Conservation (phyloP, 352 stramenopile genomes). For the Pythium scleroteichum region DNA sequence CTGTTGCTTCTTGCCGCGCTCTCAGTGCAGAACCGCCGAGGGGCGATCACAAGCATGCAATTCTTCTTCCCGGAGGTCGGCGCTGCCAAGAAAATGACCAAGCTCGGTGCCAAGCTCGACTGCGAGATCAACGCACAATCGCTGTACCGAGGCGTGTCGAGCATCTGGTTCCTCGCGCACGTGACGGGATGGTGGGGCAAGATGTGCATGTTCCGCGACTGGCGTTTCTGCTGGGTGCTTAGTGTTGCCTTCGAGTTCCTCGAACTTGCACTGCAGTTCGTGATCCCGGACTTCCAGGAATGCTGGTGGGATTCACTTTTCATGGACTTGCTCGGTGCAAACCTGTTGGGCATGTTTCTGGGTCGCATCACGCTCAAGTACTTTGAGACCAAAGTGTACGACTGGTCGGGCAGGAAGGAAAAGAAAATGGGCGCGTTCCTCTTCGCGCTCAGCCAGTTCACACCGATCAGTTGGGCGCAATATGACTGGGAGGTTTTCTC, state of each 20-base stretch:
- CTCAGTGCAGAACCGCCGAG: constrained; percentile 67
- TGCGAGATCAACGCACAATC: constrained; percentile 68
- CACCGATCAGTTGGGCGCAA: constrained; percentile 83
- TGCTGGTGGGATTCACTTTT: constrained; percentile 95
- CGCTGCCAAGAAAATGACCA: constrained; percentile 35
- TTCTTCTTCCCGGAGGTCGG: constrained; percentile 78
- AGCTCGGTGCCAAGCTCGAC: constrained; percentile 35
- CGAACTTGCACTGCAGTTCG: constrained; percentile 87
- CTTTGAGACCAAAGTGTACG: constrained; percentile 88
- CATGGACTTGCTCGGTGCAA: constrained; percentile 90
- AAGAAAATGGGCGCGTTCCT: constrained; percentile 69
- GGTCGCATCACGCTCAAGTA: constrained; percentile 72
- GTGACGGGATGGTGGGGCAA: constrained; percentile 90
- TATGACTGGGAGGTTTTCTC: constrained; percentile 93
- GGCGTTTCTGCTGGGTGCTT: constrained; percentile 91
- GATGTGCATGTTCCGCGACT: constrained; percentile 94
- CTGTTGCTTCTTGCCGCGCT: constrained; percentile 66
- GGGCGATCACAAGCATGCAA: constrained; percentile 66
- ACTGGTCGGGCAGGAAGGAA: constrained; percentile 85
- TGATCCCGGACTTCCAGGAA: constrained; percentile 93
- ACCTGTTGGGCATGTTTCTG: constrained; percentile 89
- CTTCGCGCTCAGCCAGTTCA: constrained; percentile 86
- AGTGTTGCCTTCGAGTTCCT: constrained; percentile 91
- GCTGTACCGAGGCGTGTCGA: constrained; percentile 69
- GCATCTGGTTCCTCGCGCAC: constrained; percentile 86